phyloP scores from a whole-genome alignment of 345 rosid genomes.

The Acer campestre region DNA sequence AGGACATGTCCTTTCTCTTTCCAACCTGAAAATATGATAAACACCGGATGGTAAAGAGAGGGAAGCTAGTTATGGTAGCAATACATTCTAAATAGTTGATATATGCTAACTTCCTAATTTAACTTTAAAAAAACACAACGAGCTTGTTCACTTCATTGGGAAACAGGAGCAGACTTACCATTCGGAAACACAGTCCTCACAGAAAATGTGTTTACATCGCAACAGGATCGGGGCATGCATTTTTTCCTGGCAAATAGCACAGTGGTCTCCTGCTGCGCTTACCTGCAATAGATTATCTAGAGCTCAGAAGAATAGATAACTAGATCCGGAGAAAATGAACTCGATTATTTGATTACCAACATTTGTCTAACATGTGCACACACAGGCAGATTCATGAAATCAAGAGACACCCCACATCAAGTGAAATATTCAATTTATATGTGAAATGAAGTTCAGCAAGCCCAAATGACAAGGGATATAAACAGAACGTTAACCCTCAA shows the following conservation, averaged over 20 bases:
- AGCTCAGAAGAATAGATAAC: constrained; percentile 6
- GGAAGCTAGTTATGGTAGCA: neutral
- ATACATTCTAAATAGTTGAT: neutral
- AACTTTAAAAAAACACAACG: neutral
- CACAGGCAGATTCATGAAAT: neutral
- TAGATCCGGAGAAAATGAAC: neutral
- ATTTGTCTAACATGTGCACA: neutral
- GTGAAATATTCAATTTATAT: neutral
- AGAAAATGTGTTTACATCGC: constrained; percentile 64
- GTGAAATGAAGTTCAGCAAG: no score
- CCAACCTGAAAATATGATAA: constrained; percentile 47
- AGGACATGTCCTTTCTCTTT: constrained; percentile 72
- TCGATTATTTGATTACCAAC: neutral
- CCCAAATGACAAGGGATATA: neutral
- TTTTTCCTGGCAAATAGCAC: constrained; percentile 84
- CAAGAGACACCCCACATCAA: neutral
- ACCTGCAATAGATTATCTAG: constrained; percentile 32
- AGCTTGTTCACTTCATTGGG: neutral
- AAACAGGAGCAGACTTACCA: constrained; percentile 37
- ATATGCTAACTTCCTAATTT: neutral
- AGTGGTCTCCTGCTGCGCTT: constrained; percentile 58
- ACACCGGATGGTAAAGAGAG: neutral
- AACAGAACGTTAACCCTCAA: neutral
- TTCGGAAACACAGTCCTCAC: constrained; percentile 72
- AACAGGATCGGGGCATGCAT: constrained; percentile 59